Evolutionary conservation across 2,329 filamentous ascomycete genomes (phyloP), one percentile per base, ranked within the genome.

Genomic region (Claviceps pazoutovae): DNA sequence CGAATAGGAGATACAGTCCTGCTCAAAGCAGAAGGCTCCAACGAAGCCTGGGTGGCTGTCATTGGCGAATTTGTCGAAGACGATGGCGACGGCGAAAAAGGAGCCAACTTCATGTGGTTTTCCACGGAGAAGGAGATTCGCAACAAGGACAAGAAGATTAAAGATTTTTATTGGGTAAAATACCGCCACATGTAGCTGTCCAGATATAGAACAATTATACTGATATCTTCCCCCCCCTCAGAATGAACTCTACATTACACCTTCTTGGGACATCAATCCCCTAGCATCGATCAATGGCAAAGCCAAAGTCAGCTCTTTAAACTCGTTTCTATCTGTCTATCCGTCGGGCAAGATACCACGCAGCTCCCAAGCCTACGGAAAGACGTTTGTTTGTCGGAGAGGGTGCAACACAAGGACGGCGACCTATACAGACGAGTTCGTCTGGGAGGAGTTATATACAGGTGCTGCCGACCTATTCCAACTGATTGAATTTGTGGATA

Each of bases 81-180:
- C 36, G 82, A 86, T 19, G 82, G 85, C 13, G 64, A 68, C 16
- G 67, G 63, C 23, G 66, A 85, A 44, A 96, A 88, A 73, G 82
- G 83, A 26, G 91, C 86, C 51, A 86, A 84, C 56, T 93, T 98
- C 62, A 84, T 96, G 76, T 98, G 93, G 93, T 96, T 98, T 64
- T 89, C 87, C 0, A 88, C 87, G 0, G 86, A 95, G 60, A 86
- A 85, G 61, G 91, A 97, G 68, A 88, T 96, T 55, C 80, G 84
- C 30, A 93, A 87, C 60, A 85, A 83, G 63, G 78, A 81, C 53
- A 91, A 87, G 69, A 95, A 93, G 70, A 76, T 88, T 61, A 76
- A 73, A 13, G 93, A 98, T 67, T 88, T 80, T 54, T 66, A 94
- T 50, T 79, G 79, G 62, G 81, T 86, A 71, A 14, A 17, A 53